A percentile compares a stretch with the other conserved stretches of the same genome.
phyloP scores from a whole-genome alignment of 192 early-diverging fungal species.

The Geranomyces variabilis region DNA sequence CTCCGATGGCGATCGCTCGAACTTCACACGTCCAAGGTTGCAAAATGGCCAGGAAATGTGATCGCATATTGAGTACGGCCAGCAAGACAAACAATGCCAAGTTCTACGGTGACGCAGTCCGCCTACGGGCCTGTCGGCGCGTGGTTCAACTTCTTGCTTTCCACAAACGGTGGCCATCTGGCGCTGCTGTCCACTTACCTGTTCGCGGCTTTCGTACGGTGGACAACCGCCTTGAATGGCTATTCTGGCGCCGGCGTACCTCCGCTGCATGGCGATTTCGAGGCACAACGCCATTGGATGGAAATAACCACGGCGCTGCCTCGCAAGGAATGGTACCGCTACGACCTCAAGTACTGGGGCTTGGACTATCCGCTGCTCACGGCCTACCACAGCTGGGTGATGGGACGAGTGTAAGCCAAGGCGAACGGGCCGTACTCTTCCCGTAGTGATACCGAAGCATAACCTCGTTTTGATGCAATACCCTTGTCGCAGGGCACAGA shows the following conservation, averaged over 20 bases:
- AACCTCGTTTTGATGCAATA: not conserved
- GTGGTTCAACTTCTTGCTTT: not conserved
- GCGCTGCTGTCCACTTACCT: slow-evolving; percentile 33
- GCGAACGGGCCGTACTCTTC: not conserved
- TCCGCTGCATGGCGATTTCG: slow-evolving; percentile 94
- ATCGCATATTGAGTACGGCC: too few species aligned
- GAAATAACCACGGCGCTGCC: slow-evolving; percentile 87
- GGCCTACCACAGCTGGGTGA: slow-evolving; percentile 88
- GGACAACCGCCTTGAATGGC: slow-evolving; percentile 64
- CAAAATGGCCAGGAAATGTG: too few species aligned
- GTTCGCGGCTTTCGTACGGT: slow-evolving; percentile 65
- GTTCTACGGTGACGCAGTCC: too few species aligned
- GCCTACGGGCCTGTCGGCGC: slow-evolving; percentile 1
- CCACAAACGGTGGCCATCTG: slow-evolving; percentile 13
- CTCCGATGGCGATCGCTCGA: too few species aligned
- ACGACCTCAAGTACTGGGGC: slow-evolving; percentile 88
- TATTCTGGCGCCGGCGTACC: slow-evolving; percentile 75
- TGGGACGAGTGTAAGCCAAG: slow-evolving; percentile 70
- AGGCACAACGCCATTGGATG: slow-evolving; percentile 99
- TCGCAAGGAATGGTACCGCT: slow-evolving; percentile 81
- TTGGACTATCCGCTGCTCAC: slow-evolving; percentile 97
- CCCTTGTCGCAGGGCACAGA: slow-evolving; percentile 60
- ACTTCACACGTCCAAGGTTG: too few species aligned
- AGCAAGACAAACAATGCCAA: too few species aligned
- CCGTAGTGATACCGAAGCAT: not conserved